A percentile compares a stretch with the other conserved stretches of the same genome.
Conservation (phyloP, 495 filamentous ascomycete species). For the Penicillium macrosclerotiorum region DNA sequence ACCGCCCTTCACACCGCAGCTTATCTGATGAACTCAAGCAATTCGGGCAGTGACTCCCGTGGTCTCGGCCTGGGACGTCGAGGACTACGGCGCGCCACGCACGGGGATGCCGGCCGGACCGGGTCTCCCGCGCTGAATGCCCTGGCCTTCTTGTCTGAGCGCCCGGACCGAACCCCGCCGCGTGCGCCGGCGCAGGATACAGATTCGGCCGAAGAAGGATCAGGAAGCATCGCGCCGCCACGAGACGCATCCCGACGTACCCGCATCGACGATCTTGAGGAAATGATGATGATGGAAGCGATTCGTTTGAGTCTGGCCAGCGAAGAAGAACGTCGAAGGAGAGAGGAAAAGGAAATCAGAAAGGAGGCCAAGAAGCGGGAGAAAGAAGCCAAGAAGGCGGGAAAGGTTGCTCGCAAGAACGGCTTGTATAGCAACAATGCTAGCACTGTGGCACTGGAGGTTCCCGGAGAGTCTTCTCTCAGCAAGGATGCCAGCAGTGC, state of each 20-base stretch:
- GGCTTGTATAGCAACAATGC: slow-evolving; percentile 47
- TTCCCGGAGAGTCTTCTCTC: slow-evolving; percentile 21
- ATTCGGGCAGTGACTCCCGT: slow-evolving; percentile 47
- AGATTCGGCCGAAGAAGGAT: slow-evolving; percentile 42
- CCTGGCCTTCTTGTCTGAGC: slow-evolving; percentile 50
- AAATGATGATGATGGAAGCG: slow-evolving; percentile 98
- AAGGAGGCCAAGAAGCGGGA: slow-evolving; percentile 82
- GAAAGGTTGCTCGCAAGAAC: slow-evolving; percentile 62
- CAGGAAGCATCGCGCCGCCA: slow-evolving; percentile 44
- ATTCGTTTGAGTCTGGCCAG: slow-evolving; percentile 83
- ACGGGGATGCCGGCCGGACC: slow-evolving; percentile 33
- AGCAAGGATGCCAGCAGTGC: slow-evolving; percentile 36
- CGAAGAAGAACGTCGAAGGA: slow-evolving; percentile 83
- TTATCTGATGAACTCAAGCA: slow-evolving; percentile 76
- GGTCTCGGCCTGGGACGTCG: slow-evolving; percentile 48
- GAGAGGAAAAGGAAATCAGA: slow-evolving; percentile 73
- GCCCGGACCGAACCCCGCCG: slow-evolving; percentile 25
- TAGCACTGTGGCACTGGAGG: slow-evolving; percentile 37
- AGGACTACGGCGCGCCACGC: slow-evolving; percentile 42
- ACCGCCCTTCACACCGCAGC: slow-evolving; percentile 94
- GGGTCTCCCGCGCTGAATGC: slow-evolving; percentile 50
- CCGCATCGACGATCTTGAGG: slow-evolving; percentile 84
- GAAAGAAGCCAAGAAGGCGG: slow-evolving; percentile 77
- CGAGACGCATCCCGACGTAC: slow-evolving; percentile 60
- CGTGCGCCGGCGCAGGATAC: slow-evolving; percentile 33